Evolutionary conservation across 192 early-diverging fungal species (phyloP), one percentile per base, ranked within the genome.

Genomic region (Rhizoclosmatium sp.): DNA sequence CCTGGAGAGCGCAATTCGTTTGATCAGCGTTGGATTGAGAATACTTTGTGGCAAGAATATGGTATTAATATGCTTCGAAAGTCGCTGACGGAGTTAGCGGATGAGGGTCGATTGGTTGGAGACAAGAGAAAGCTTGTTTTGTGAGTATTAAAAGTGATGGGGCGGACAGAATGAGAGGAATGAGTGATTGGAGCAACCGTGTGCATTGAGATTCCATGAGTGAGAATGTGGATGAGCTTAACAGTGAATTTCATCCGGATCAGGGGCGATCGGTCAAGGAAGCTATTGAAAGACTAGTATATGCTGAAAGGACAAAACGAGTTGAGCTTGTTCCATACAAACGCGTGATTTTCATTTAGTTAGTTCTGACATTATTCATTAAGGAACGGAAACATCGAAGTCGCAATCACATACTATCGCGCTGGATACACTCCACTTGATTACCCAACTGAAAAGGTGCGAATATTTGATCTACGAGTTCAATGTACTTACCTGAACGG

Each of bases 1-100:
- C 94, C 95, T 45, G 88, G 84, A n/a, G 97, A 99, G 83, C 89
- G 94, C 47, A 99, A 99, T 75, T 88, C 90, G 21, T 96, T 94
- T 85, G 97, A 99, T 85, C 97, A 99, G 82, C 89, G 95, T 59
- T 92, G 88, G 87, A 91, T 97, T 48, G 94, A 96, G 76, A 93
- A 94, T 66, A 84, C 79, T n/a, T 81, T 97, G n/a, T 21, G 47
- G 65, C 21, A 16, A 39, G 59, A n/a, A 65, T 54, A 79, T 44
- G 48, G 48, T 44, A 51, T 69, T 7, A 71, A 59, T 19, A 10
- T 94, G 31, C 82, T 94, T 3, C 87, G 94, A 54, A 85, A 82
- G 47, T 89, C 91, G 9, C 76, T 96, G 47, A 87, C 87, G 2
- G 94, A 97, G 75, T 85, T 99, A 7, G 59, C 78, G 4, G 83